A percentile compares a stretch with the other conserved stretches of the same genome.
phyloP scores from a whole-genome alignment of 2,329 filamentous ascomycete genomes.

The Stromatinia cepivora region DNA sequence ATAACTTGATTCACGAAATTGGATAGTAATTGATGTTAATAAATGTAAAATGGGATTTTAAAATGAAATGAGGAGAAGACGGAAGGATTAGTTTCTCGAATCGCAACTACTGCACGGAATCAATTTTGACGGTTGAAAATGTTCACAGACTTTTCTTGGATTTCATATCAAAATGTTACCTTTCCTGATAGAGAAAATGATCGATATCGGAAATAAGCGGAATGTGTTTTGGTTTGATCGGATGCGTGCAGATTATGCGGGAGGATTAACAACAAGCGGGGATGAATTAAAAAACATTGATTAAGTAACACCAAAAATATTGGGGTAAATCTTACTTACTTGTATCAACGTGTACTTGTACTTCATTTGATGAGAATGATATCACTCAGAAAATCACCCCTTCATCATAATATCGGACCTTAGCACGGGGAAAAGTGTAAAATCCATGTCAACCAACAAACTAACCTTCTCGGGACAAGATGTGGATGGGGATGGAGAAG shows the following conservation, averaged over 20 bases:
- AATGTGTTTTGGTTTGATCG: neutral
- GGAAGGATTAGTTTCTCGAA: neutral
- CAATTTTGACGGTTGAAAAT: neutral
- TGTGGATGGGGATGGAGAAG: neutral
- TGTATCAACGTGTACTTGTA: neutral
- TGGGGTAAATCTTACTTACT: neutral
- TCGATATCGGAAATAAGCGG: slow-evolving; percentile 10
- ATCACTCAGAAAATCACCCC: neutral
- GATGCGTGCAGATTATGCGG: slow-evolving; percentile 8
- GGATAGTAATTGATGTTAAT: neutral
- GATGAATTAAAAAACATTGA: neutral
- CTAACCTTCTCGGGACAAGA: neutral
- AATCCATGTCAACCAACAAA: neutral
- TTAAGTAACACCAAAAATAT: neutral
- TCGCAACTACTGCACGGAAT: neutral
- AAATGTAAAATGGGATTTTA: neutral
- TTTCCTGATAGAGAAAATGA: neutral
- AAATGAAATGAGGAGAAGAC: too few species aligned
- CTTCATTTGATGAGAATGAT: neutral
- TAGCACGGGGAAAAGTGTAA: neutral
- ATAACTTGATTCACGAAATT: neutral
- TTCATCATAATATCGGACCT: neutral
- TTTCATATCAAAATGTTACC: neutral
- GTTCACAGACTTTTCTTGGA: neutral
- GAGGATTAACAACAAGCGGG: neutral